phyloP scores from a whole-genome alignment of 129 eudicot genomes.

The Ambrosia trifida region DNA sequence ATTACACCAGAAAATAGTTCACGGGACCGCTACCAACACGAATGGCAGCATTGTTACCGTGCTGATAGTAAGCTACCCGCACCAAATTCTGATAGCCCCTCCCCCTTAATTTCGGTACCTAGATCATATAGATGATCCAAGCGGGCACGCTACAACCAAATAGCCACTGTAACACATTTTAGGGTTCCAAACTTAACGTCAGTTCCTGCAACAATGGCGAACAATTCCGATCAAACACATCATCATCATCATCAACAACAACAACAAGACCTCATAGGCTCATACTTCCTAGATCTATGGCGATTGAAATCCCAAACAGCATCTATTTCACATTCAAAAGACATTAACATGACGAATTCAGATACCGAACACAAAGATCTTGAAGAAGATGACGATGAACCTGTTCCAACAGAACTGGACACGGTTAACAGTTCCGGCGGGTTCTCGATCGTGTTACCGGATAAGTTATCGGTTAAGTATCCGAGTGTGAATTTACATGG shows the following conservation, averaged over 20 bases:
- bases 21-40: too few species aligned
- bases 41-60: too few species aligned
- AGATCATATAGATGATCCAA: too few species aligned
- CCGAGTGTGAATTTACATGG: slow-evolving; percentile 68
- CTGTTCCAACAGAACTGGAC: slow-evolving; percentile 65
- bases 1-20: too few species aligned
- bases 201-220: slow-evolving; percentile 16
- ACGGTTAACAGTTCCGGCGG: slow-evolving; percentile 82
- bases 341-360: slow-evolving; percentile 18
- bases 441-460: slow-evolving; percentile 66
- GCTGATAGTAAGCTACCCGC: too few species aligned
- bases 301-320: slow-evolving; percentile 41
- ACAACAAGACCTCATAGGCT: slow-evolving; percentile 39
- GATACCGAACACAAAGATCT: slow-evolving; percentile 28
- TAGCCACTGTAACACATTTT: too few species aligned
- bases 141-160: too few species aligned
- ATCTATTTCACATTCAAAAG: slow-evolving; percentile 26
- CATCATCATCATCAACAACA: slow-evolving; percentile 19
- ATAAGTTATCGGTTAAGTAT: slow-evolving; percentile 75
- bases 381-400: slow-evolving; percentile 34
- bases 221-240: slow-evolving; percentile 22
- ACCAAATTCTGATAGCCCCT: too few species aligned
- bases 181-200: too few species aligned
- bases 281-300: slow-evolving; percentile 61
- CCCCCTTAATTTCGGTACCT: too few species aligned